Base-by-base conservation (phyloP, 2,329 filamentous ascomycete species). In the Knufia petricola region DNA sequence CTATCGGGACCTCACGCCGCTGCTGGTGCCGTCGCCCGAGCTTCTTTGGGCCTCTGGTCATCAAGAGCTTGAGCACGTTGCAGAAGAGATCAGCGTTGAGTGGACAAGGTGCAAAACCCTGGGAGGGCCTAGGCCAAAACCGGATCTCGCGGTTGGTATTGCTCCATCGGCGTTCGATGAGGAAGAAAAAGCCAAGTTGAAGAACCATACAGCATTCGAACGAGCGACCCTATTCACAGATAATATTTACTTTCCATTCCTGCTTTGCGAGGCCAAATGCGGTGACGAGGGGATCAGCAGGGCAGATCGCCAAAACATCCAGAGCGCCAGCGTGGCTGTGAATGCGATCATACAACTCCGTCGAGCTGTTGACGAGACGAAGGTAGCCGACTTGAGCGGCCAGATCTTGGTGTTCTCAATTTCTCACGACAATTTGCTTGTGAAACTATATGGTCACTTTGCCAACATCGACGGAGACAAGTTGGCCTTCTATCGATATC, bases 361-460 rank as follows among this genome's bases (percentile, higher is more conserved):
- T 46, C 36, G 46, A 15, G 46, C 30, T 34, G 24, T 32, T 13
- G 37, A 41, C 15, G 38, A 49, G 20, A 34, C 13, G 2, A 20
- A 49, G 23, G 30, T 32, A 19, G 13, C 15, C 13, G 24, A 43
- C 4, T 19, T 49, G 23, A 49, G 36, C 38, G 46, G 46, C 13
- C 20, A 34, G 30, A 43, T 34, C 30, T 34, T 49, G 20, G 46
- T 49, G 17, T 43, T 49, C 38, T 49, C 46, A 34, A 26, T 43
- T 15, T 49, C 37, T 15, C 37, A 49, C 26, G 30, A 40, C 23
- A 41, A 49, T 21, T 3, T 42, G 15, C 24, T 15, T 8, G 46
- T 49, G 36, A 49, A 34, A 13, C 28, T 49, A 17, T 36, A 34
- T 21, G 37, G 46, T 19, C 24, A 44, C 41, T 44, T 44, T 44